Evolutionary conservation across 164 flowering plant species (phyloP).

Genomic region (Kalanchoe fedtschenkoi): DNA sequence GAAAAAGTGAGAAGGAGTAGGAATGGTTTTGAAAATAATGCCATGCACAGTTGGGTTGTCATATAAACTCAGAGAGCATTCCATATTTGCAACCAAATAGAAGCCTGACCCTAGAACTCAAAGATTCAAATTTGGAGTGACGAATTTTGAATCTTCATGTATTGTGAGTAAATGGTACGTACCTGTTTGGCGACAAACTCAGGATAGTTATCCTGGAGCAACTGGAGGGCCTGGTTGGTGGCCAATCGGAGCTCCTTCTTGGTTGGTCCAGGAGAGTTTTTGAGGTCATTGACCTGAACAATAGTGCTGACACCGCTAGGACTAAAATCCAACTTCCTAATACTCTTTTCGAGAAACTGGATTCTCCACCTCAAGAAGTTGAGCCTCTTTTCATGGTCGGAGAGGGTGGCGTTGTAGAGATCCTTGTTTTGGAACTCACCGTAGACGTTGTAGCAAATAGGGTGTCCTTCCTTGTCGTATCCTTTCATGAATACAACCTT

Average conservation of each 20-base stretch:
- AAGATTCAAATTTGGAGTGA: too few species aligned
- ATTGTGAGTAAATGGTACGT: too few species aligned
- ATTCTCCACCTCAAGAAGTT: slow-evolving; percentile 67
- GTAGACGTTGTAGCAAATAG: slow-evolving; percentile 79
- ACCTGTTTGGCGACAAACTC: slow-evolving; percentile 97
- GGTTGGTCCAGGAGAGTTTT: slow-evolving; percentile 60
- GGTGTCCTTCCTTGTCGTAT: slow-evolving; percentile 65
- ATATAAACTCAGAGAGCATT: too few species aligned
- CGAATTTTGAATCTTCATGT: too few species aligned
- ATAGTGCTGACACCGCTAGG: slow-evolving; percentile 56
- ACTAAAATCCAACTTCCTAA: slow-evolving; percentile 66
- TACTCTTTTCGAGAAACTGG: slow-evolving; percentile 77
- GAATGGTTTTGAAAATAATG: too few species aligned
- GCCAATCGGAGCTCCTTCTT: slow-evolving; percentile 53
- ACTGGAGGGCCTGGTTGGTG: slow-evolving; percentile 51
- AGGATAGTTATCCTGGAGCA: slow-evolving; percentile 90
- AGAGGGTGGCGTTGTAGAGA: slow-evolving; percentile 47
- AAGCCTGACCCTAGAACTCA: too few species aligned
- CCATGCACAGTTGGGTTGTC: too few species aligned
- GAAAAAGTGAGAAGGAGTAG: neutral
- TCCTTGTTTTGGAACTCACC: slow-evolving; percentile 81
- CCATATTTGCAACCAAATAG: too few species aligned
- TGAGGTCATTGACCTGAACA: slow-evolving; percentile 76
- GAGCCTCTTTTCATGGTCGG: slow-evolving; percentile 63
- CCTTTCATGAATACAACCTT: slow-evolving; percentile 76